Conservation (phyloP, 2,329 filamentous ascomycete species). For the Chrysosphaeria jannelii region DNA sequence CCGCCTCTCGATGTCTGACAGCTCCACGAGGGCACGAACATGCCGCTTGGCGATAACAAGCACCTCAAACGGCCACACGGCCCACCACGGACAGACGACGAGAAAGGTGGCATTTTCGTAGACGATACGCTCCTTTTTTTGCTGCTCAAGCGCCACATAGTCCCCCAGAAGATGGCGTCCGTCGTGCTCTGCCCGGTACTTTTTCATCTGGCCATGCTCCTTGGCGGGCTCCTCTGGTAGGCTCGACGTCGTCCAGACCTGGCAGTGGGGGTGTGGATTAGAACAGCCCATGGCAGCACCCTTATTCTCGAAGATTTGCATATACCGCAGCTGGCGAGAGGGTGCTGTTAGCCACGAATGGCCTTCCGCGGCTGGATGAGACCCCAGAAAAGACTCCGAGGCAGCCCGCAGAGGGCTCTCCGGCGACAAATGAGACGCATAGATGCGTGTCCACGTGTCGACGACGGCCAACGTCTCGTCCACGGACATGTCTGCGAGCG, state of each 20-base stretch:
- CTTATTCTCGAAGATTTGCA: constrained; percentile 99
- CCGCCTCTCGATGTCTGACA: constrained; percentile 37
- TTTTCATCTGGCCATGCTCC: constrained; percentile 49
- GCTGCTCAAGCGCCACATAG: constrained; percentile 56
- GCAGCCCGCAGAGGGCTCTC: constrained; percentile 27
- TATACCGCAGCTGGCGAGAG: constrained; percentile 61
- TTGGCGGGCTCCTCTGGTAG: constrained; percentile 67
- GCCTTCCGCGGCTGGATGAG: constrained; percentile 8
- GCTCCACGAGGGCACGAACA: constrained; percentile 57
- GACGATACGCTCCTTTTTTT: constrained; percentile 60
- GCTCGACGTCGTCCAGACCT: constrained; percentile 81
- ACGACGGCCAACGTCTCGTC: constrained; percentile 55
- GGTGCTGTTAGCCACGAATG: constrained; percentile 17
- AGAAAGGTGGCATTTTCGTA: constrained; percentile 68
- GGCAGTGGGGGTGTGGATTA: constrained; percentile 90
- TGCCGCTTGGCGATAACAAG: constrained; percentile 68
- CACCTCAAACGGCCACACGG: constrained; percentile 86
- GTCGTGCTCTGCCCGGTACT: constrained; percentile 42
- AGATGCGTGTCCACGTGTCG: constrained; percentile 75
- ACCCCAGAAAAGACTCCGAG: constrained; percentile 10
- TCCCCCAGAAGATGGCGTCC: constrained; percentile 57
- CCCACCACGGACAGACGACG: constrained; percentile 91
- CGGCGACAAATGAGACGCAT: constrained; percentile 49
- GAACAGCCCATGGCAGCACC: constrained; percentile 94
- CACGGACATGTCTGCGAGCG: constrained; percentile 64